phyloP scores from a whole-genome alignment of 495 filamentous ascomycete species.

The Neurospora sp. region DNA sequence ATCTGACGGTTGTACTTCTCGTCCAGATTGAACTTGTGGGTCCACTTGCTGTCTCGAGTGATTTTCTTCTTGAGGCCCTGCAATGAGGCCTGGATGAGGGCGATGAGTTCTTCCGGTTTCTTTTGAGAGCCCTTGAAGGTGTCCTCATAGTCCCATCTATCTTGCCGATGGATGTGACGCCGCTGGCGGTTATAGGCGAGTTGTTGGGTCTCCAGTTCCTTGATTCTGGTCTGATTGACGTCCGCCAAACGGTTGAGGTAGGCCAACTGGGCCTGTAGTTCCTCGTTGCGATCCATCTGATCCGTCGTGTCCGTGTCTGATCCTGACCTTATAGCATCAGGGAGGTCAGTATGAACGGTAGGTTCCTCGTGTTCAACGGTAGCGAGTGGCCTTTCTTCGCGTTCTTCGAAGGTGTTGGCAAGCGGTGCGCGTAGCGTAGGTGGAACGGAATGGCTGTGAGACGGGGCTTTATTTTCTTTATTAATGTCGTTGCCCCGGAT shows the following conservation, averaged over 20 bases:
- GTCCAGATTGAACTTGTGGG: neutral
- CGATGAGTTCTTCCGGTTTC: neutral
- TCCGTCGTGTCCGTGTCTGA: no score
- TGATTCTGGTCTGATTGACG: neutral
- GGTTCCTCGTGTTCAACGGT: no score
- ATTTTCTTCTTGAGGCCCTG: neutral
- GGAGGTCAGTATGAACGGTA: no score
- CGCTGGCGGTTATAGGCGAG: neutral
- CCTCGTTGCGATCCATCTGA: no score
- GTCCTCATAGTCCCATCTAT: neutral
- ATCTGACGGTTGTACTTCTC: neutral
- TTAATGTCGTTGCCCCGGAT: neutral
- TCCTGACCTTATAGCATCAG: no score
- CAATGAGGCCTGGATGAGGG: neutral
- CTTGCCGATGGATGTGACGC: neutral
- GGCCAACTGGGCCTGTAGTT: no score
- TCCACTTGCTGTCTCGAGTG: neutral
- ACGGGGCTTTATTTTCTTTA: no score
- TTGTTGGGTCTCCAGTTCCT: neutral
- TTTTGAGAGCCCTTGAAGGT: neutral
- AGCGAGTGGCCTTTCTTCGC: neutral
- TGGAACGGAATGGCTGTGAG: no score
- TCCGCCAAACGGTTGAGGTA: no score
- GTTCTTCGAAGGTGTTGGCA: neutral
- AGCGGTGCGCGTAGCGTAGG: no score